Evolutionary conservation across 2,329 filamentous ascomycete genomes (phyloP), one percentile per base, ranked within the genome.

Genomic region (Cercospora canescens): DNA sequence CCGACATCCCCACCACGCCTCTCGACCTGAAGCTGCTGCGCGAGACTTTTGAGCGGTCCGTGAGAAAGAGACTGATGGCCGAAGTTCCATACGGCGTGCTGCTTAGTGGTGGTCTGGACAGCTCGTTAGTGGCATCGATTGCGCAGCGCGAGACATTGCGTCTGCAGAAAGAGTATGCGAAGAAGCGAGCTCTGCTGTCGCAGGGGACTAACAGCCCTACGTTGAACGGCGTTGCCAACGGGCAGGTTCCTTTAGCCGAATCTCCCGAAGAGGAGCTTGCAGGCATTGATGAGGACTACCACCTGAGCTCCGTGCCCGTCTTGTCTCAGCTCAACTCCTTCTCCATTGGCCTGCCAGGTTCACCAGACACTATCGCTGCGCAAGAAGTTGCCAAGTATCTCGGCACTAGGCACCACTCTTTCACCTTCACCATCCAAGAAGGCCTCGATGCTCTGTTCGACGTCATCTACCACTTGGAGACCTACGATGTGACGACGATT

Each of bases 361-460:
- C 95, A 35, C 95, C 95, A 58, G 95, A 99, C 80, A 95, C 93
- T 76, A 89, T 91, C 80, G 95, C 95, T 55, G 95, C 95, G 18
- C 84, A 94, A 64, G 92, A 97, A 81, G 95, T 97, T 18, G 95
- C 95, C 76, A 91, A 94, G 79, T 99, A 96, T 85, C 88, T 99
- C 48, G 96, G 95, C 76, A 99, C 95, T 64, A 96, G 95, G 84
- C 95, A 99, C 81, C 93, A 99, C 82, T 92, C 93, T 75, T 96
- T 99, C 86, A 98, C 94, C 62, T 99, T 99, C 80, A 98, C 95
- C 68, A 90, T 99, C 64, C 92, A 99, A 80, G 95, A 99, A 77
- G 95, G 95, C 66, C 90, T 99, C 77, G 94, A 99, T 81, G 94
- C 95, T 18, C 88, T 99, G 7, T 96, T 92, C 37, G 95, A 99